These are phyloP conservation scores for Cyamopsis tetragonoloba DNA, from an alignment of 306 rosid genomes.

Conservation along the genomic window DNA sequence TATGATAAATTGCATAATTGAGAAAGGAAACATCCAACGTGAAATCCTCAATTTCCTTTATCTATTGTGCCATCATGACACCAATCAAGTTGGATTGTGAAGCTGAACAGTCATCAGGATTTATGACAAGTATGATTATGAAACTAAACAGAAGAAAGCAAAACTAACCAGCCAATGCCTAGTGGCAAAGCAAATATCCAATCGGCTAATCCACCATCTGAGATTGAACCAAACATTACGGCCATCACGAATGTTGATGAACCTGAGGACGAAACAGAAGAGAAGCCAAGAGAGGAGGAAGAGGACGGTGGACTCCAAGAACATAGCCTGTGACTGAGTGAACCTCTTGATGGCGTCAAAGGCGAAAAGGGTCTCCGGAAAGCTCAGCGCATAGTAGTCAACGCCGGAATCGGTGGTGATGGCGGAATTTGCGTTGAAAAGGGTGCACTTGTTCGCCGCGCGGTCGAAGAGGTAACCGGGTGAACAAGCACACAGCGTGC, in stretches of 20 bases:
- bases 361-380: constrained; percentile 58
- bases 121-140: not conserved
- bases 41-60: not conserved
- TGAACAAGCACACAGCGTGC: constrained; percentile 64
- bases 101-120: constrained; percentile 1
- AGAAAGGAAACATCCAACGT: not conserved
- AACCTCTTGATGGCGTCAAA: constrained; percentile 79
- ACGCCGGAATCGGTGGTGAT: constrained; percentile 49
- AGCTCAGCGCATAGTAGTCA: constrained; percentile 43
- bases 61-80: not conserved
- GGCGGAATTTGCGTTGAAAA: constrained; percentile 41
- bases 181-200: constrained; percentile 90
- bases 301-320: constrained; percentile 80
- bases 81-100: not conserved
- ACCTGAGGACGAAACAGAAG: constrained; percentile 66
- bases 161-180: constrained; percentile 91
- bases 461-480: constrained; percentile 58
- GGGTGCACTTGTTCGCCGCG: constrained; percentile 36
- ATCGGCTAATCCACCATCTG: constrained; percentile 84
- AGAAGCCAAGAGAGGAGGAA: constrained; percentile 75
- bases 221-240: constrained; percentile 62
- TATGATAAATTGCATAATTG: not conserved
- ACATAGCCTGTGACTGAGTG: constrained; percentile 94
- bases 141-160: not conserved
- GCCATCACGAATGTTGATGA: constrained; percentile 64